Evolutionary conservation across 2,329 filamentous ascomycete species (phyloP), one percentile per base, ranked within the genome.

Genomic region (Cladosporium austrohemisphaericum): DNA sequence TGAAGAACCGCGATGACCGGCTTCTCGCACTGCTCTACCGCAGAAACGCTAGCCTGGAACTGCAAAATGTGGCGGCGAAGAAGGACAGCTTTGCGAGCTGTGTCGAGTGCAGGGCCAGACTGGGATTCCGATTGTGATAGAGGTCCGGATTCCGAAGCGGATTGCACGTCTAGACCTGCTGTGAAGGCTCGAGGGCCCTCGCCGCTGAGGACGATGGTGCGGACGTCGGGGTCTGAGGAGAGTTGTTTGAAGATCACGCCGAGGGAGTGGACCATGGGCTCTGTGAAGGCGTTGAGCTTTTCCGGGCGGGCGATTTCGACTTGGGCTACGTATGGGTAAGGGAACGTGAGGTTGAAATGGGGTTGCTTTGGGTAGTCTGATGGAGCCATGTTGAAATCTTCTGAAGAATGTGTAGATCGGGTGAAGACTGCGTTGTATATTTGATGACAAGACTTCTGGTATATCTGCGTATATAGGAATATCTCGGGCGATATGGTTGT

Each of bases 241-340:
- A 96, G 80, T 53, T 78, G 76, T 50, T 74, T 69, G 73, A 97
- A 93, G 57, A 94, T 76, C 10, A 68, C 63, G 49, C 83, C 80
- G 55, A 95, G 76, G 72, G 95, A 89, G 46, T 84, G 73, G 89
- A 91, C 96, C 83, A 96, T 92, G 47, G 80, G 73, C 66, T 88
- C 83, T 57, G 82, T 78, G 68, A 95, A 96, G 56, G 91, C 83
- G 68, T 97, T 97, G 67, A 96, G 74, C 73, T 95, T 95, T 57
- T 81, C 70, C 1, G 91, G 82, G 1, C 91, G 81, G 73, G 94
- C 91, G 71, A 95, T 95, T 71, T 96, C 85, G 52, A 97, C 86
- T 66, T 95, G 88, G n/a, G 84, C 87, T 41, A 96, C 84, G 72
- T 83, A 83, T 62, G 84, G 77, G 29, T 72, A 63, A 0, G 90